Evolutionary conservation across 768 basidiomycete species (phyloP).

Genomic region (Pleurotus platypus): DNA sequence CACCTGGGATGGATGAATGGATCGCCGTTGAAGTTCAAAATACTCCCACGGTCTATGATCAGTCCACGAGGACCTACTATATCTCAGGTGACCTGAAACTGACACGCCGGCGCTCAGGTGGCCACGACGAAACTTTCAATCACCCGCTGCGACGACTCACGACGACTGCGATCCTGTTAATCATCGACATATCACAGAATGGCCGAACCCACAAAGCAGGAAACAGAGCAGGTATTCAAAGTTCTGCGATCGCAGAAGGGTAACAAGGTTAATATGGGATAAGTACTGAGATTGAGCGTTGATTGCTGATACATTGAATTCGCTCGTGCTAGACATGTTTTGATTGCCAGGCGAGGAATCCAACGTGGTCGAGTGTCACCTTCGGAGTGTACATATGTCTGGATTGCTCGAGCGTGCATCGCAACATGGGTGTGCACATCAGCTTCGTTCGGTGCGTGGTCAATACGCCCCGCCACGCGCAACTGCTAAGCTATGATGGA

Average conservation of each 20-base stretch:
- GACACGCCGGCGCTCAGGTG: background rate
- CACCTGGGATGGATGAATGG: no score
- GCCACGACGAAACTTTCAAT: background rate
- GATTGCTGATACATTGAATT: slow-evolving; percentile 8
- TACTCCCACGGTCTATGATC: background rate
- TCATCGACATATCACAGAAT: slow-evolving; percentile 27
- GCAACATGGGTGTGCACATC: slow-evolving; percentile 98
- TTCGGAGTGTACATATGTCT: slow-evolving; percentile 97
- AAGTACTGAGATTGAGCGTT: background rate
- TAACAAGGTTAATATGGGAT: slow-evolving; percentile 59
- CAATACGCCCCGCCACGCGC: background rate
- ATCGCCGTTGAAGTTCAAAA: no score
- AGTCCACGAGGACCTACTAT: background rate
- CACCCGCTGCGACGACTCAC: slow-evolving; percentile 1
- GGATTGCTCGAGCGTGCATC: slow-evolving; percentile 92
- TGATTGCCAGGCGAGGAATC: slow-evolving; percentile 93
- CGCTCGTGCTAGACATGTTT: slow-evolving; percentile 67
- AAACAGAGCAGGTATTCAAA: slow-evolving; percentile 84
- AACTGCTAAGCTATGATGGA: slow-evolving; percentile 7
- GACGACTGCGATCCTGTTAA: slow-evolving; percentile 11
- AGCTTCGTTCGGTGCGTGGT: slow-evolving; percentile 83
- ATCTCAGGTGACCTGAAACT: background rate
- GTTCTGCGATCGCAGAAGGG: slow-evolving; percentile 81
- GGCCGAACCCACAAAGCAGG: slow-evolving; percentile 79
- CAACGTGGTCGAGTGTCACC: slow-evolving; percentile 96